Evolutionary conservation across 164 flowering plant genomes (phyloP), one percentile per base, ranked within the genome.

Genomic region (Chimonanthus salicifolius): DNA sequence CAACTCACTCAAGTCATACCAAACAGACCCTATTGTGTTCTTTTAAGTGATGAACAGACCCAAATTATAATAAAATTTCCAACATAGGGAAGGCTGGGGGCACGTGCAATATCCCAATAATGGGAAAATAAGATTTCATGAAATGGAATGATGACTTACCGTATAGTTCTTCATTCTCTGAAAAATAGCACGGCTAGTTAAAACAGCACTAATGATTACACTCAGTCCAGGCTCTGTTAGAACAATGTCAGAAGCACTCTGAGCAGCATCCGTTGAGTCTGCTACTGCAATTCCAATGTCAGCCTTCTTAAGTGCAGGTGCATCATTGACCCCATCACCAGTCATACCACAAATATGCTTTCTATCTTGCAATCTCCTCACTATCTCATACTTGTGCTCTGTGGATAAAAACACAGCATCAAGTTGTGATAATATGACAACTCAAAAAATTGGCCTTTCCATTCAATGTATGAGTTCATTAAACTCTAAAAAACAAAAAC

Each of bases 271-370:
- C 6, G 90, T 88, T 58, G 92, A 58, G 77, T 88, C 92, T 15
- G 87, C 90, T 58, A 87, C 92, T n/a, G 89, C 90, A 75, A 88
- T 85, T 48, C 92, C 92, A 45, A 88, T 85, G 74, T 87, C 89
- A 9, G 92, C 90, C 73, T 72, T 83, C 79, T 87, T 87, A 49
- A 88, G 78, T 7, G 92, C 89, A n/a, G 90, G 92, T 4, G 89
- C 90, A 79, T 87, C 90, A 76, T 86, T 89, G 6, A 89, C 90
- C 66, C 90, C 90, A 80, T 87, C 90, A 49, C 89, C 90, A 8
- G 90, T 89, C 92, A 89, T 89, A 74, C 90, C 90, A 83, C 85
- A 83, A 11, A 89, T 87, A 76, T 89, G 90, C 76, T 86, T 89
- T 69, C 85, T 84, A 49, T 72, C 85, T 83, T 89, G 92, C 67